Evolutionary conservation across 768 basidiomycete genomes (phyloP).

Genomic region (Boletus rubroflammeus): DNA sequence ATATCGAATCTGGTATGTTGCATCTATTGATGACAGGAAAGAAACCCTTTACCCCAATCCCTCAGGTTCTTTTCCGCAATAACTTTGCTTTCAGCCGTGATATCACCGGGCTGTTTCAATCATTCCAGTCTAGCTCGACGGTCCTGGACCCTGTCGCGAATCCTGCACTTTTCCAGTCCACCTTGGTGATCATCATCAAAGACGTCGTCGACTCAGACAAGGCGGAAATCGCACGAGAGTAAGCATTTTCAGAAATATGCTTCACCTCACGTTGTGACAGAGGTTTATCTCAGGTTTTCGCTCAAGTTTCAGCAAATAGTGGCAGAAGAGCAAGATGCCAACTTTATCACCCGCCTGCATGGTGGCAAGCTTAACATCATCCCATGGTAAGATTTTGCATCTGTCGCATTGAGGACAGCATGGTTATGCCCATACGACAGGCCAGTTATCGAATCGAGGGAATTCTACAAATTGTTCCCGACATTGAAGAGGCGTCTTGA

Average conservation of each 20-base stretch:
- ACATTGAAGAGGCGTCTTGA: slow-evolving; percentile 45
- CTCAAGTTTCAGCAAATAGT: slow-evolving; percentile 60
- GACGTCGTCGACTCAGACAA: slow-evolving; percentile 63
- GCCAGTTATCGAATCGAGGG: slow-evolving; percentile 59
- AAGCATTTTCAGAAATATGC: slow-evolving; percentile 12
- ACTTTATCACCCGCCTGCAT: slow-evolving; percentile 60
- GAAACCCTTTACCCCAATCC: neutral
- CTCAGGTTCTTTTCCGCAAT: slow-evolving; percentile 60
- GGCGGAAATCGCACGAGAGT: slow-evolving; percentile 57
- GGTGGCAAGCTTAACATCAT: slow-evolving; percentile 52
- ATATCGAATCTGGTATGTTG: slow-evolving; percentile 55
- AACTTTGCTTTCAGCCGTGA: slow-evolving; percentile 64
- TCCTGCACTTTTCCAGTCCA: slow-evolving; percentile 56
- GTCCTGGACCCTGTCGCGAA: slow-evolving; percentile 57
- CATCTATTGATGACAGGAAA: neutral
- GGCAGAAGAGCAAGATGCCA: slow-evolving; percentile 52
- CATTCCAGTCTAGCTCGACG: slow-evolving; percentile 53
- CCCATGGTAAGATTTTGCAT: slow-evolving; percentile 40
- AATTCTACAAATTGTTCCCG: slow-evolving; percentile 53
- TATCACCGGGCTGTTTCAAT: slow-evolving; percentile 57
- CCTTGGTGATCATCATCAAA: slow-evolving; percentile 62
- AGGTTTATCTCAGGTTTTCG: slow-evolving; percentile 39
- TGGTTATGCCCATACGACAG: neutral
- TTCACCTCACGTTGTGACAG: neutral
- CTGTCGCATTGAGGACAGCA: neutral